These are phyloP conservation scores for Melampsora abietis-canadensis DNA, from an alignment of 1,284 basidiomycete species.

Conservation along the genomic window DNA sequence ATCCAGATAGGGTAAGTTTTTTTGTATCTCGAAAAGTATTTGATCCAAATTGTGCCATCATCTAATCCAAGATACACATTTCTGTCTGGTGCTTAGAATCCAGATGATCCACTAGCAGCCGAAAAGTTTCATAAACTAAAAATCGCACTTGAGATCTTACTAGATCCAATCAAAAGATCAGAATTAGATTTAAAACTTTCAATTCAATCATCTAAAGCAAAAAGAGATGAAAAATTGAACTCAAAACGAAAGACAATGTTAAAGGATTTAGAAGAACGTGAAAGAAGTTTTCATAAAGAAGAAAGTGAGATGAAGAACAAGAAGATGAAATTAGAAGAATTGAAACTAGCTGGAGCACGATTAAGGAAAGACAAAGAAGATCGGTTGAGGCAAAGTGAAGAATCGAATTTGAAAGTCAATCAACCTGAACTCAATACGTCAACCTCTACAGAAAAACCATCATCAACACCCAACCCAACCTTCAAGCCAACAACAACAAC, in stretches of 20 bases:
- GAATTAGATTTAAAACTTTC: conserved; percentile 24
- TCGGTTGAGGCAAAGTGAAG: no score
- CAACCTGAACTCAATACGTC: background rate
- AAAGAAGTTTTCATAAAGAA: conserved; percentile 20
- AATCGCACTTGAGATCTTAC: conserved; percentile 20
- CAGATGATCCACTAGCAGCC: conserved; percentile 30
- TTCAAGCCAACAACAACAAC: background rate
- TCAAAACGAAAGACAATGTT: conserved; percentile 25
- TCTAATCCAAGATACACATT: background rate
- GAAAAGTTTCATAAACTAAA: conserved; percentile 38
- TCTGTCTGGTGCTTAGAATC: conserved; percentile 7
- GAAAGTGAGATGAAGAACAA: conserved; percentile 11
- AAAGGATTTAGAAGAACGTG: conserved; percentile 14
- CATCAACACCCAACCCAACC: background rate
- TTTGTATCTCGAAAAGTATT: background rate
- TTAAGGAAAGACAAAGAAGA: conserved; percentile 25
- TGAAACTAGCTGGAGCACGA: conserved; percentile 27
- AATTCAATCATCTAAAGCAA: conserved; percentile 12
- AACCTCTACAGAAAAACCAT: background rate
- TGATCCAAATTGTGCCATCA: background rate
- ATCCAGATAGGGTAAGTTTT: conserved; percentile 39
- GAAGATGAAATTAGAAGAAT: conserved; percentile 23
- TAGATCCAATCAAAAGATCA: conserved; percentile 32
- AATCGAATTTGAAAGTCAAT: no score
- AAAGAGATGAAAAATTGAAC: conserved; percentile 12